Evolutionary conservation across 2,329 filamentous ascomycete genomes (phyloP).

Genomic region (Lasiodiplodia sp.): DNA sequence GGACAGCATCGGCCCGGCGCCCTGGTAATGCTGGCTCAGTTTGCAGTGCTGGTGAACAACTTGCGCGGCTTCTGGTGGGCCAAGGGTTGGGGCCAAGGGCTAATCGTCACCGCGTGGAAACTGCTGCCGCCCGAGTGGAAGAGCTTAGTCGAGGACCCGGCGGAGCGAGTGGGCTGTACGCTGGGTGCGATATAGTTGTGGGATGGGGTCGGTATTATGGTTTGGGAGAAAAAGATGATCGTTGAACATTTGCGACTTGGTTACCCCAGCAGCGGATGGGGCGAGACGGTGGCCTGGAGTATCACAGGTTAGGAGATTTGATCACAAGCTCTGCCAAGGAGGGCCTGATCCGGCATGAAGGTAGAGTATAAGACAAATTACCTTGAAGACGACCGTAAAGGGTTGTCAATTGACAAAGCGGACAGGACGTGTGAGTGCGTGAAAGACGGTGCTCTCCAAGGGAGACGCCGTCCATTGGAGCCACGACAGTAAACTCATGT

Average conservation of each 20-base stretch:
- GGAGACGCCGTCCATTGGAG: neutral
- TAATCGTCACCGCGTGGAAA: conserved; percentile 19
- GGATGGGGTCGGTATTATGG: neutral
- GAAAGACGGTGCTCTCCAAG: neutral
- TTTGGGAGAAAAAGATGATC: neutral
- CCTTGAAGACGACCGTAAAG: neutral
- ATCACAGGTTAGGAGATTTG: neutral
- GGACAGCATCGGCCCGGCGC: conserved; percentile 11
- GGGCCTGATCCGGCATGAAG: neutral
- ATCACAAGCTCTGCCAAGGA: neutral
- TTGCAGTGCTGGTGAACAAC: conserved; percentile 21
- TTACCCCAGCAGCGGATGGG: neutral
- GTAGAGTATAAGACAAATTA: neutral
- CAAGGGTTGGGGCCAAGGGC: conserved; percentile 26
- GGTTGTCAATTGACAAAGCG: neutral
- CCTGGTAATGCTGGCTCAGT: conserved; percentile 26
- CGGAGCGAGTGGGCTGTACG: conserved; percentile 7
- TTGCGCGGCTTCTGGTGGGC: conserved; percentile 27
- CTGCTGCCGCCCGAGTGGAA: conserved; percentile 13
- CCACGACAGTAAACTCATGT: neutral
- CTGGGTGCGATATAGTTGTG: neutral
- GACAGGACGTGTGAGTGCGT: neutral
- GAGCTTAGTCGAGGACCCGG: conserved; percentile 12
- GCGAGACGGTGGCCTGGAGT: neutral
- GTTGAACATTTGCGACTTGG: neutral